Evolutionary conservation across 1,284 basidiomycete genomes (phyloP), one percentile per base, ranked within the genome.

Genomic region (Malassezia dermatis): DNA sequence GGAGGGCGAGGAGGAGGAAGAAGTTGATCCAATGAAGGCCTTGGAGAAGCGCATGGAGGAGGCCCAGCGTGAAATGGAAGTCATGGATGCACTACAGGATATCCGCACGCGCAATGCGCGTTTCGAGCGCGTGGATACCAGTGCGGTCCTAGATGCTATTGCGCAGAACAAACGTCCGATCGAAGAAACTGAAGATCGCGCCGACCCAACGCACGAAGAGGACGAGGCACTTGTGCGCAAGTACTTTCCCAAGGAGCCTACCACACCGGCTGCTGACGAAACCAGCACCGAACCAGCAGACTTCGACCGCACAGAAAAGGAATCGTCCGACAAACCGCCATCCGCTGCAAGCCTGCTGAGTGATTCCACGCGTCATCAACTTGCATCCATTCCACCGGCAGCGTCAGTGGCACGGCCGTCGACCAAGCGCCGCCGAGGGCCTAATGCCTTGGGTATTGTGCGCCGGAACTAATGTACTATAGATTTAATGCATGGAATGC

Each of bases 31-130:
- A 4, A 98, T 98, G 94, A 89, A 90, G 68, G 86, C 83, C 27
- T 80, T 99, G 27, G 94, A 98, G 79, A 87, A 88, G 71, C 83
- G 87, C 49, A 91, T 89, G 44, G 80, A 85, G 47, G 88, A 93
- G 75, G 88, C 86, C 31, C 89, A 93, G 75, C 81, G 91, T 54
- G 94, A 98, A 78, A 99, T 99, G 93, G 94, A 98, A 70, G 86
- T 94, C 53, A 80, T 96, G 64, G 93, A 99, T 75, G 89, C 89
- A 23, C 78, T 99, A 54, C 89, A 95, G 69, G 93, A 96, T 69
- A 88, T 98, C 61, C 81, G 89, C 60, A 86, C 87, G 7, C 80
- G 88, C 34, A 99, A 98, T 75, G 89, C 94, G 1, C 81, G 91
- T 43, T 83, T 90, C 57, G 93, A 96, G 70, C 80, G 87, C 26